Evolutionary conservation across 768 basidiomycete genomes (phyloP).

Genomic region (Mycena galericulata): DNA sequence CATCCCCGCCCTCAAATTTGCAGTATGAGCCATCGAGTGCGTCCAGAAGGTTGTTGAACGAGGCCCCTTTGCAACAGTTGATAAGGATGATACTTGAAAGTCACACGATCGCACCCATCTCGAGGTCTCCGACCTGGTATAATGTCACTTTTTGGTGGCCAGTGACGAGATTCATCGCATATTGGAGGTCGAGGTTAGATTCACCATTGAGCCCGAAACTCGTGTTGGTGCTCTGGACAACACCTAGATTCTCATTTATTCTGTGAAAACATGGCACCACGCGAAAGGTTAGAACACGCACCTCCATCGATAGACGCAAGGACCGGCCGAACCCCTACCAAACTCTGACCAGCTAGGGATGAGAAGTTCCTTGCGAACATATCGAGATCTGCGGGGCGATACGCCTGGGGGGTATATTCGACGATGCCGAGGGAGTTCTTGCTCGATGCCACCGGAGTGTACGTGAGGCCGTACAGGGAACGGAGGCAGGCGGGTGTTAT

Average conservation of each 20-base stretch:
- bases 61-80: constrained; percentile 46
- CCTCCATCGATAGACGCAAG: constrained; percentile 57
- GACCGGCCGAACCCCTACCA: constrained; percentile 49
- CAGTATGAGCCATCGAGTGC: constrained; percentile 61
- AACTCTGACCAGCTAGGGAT: constrained; percentile 16
- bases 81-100: background rate
- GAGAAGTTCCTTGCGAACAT: constrained; percentile 54
- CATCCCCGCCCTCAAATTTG: constrained; percentile 57
- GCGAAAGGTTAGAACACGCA: constrained; percentile 30
- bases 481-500: constrained; percentile 54
- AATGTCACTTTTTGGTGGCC: constrained; percentile 54
- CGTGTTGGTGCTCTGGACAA: constrained; percentile 54
- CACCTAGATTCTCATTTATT: constrained; percentile 43
- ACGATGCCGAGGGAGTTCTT: constrained; percentile 57
- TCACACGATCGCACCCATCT: constrained; percentile 45
- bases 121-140: constrained; percentile 58
- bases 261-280: background rate
- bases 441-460: constrained; percentile 43
- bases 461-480: constrained; percentile 50
- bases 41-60: constrained; percentile 62
- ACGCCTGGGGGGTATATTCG: constrained; percentile 65
- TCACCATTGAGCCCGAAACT: constrained; percentile 65
- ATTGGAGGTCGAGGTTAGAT: constrained; percentile 68
- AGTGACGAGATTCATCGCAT: constrained; percentile 62
- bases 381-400: constrained; percentile 57